phyloP scores from a whole-genome alignment of 2,329 filamentous ascomycete genomes.

The Ophiostoma sp. region DNA sequence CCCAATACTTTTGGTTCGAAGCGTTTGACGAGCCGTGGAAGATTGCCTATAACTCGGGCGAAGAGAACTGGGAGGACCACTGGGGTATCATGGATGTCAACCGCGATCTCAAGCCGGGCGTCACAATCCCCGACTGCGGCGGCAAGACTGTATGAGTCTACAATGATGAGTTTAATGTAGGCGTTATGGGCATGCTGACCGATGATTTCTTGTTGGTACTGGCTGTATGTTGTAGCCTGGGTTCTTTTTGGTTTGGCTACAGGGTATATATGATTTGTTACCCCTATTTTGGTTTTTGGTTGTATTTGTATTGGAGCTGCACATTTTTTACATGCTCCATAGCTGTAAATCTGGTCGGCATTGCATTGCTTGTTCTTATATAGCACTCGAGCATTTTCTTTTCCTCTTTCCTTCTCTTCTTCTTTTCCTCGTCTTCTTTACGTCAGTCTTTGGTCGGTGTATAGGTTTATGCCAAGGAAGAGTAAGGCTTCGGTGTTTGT shows the following conservation, averaged over 20 bases:
- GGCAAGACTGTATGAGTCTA: slow-evolving; percentile 59
- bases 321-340: neutral
- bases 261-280: neutral
- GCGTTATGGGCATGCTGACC: neutral
- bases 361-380: neutral
- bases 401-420: neutral
- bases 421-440: no score
- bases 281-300: neutral
- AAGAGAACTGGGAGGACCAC: slow-evolving; percentile 84
- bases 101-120: slow-evolving; percentile 73
- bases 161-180: neutral
- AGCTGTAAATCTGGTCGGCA: neutral
- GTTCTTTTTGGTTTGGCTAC: neutral
- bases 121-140: slow-evolving; percentile 81
- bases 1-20: slow-evolving; percentile 96
- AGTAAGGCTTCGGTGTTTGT: no score
- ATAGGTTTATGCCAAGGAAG: no score
- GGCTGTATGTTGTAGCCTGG: neutral
- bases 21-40: slow-evolving; percentile 98
- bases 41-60: slow-evolving; percentile 59
- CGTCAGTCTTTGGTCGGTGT: no score
- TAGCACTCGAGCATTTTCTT: neutral
- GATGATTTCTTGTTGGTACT: neutral
- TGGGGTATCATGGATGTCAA: slow-evolving; percentile 88
- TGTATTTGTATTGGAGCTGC: neutral